phyloP scores from a whole-genome alignment of 2,329 filamentous ascomycete species.

The Paraphoma chrysanthemicola region DNA sequence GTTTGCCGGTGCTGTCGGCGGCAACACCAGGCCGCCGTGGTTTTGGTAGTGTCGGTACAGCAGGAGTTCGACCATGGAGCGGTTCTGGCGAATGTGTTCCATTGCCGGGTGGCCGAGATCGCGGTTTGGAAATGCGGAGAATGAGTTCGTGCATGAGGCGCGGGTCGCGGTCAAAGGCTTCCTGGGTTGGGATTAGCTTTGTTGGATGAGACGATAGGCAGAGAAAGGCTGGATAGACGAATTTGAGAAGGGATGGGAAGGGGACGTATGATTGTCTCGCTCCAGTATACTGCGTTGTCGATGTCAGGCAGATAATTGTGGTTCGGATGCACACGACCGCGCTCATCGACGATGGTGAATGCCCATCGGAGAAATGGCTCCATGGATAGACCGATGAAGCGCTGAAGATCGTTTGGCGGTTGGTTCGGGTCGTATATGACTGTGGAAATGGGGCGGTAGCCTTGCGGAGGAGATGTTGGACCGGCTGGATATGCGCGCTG shows the following conservation, averaged over 20 bases:
- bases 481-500: background rate
- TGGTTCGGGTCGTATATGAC: background rate
- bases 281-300: conserved; percentile 1
- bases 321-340: background rate
- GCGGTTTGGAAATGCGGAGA: conserved; percentile 5
- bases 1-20: conserved; percentile 1
- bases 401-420: conserved; percentile 1
- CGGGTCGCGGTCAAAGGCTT: conserved; percentile 7
- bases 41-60: conserved; percentile 10
- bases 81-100: conserved; percentile 5
- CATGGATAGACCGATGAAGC: conserved; percentile 1
- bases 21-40: conserved; percentile 14
- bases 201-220: too few relatives aligned
- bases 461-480: background rate
- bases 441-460: background rate
- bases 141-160: conserved; percentile 9
- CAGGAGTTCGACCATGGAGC: conserved; percentile 8
- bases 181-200: background rate
- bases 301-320: conserved; percentile 4
- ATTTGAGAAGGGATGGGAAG: too few relatives aligned
- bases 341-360: background rate
- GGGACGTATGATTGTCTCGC: conserved; percentile 3
- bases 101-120: conserved; percentile 6
- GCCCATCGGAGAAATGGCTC: conserved; percentile 7
- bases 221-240: too few relatives aligned